Percentiles rank a stretch among this genome's conserved stretches.
phyloP scores from a whole-genome alignment of 225 moss, liverwort and hornwort species.

The Bryoerythrophyllum caledonicum region DNA sequence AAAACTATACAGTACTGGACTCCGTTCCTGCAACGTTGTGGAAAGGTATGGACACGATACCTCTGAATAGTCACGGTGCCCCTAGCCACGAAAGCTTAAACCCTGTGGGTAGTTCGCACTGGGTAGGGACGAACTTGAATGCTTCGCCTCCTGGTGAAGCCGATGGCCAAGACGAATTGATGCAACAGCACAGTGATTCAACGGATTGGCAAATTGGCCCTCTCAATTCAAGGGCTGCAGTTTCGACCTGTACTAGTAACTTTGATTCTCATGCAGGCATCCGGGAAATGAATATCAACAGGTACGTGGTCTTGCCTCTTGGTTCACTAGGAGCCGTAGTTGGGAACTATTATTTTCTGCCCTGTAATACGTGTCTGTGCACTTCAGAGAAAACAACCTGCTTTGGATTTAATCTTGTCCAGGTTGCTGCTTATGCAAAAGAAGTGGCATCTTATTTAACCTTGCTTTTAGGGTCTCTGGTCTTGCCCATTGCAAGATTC shows the following conservation, averaged over 20 bases:
- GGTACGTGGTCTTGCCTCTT: slow-evolving; percentile 24
- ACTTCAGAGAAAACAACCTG: neutral
- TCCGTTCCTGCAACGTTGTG: slow-evolving; percentile 52
- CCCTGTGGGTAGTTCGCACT: slow-evolving; percentile 37
- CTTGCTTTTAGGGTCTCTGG: neutral
- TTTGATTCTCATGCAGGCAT: slow-evolving; percentile 76
- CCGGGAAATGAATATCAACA: slow-evolving; percentile 71
- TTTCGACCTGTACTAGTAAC: slow-evolving; percentile 72
- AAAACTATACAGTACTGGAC: slow-evolving; percentile 41
- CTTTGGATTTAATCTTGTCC: slow-evolving; percentile 10
- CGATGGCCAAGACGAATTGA: slow-evolving; percentile 58
- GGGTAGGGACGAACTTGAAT: slow-evolving; percentile 43
- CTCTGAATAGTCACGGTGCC: slow-evolving; percentile 58
- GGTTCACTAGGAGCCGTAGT: neutral
- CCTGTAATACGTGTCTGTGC: slow-evolving; percentile 12
- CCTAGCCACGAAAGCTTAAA: slow-evolving; percentile 39
- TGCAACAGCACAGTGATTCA: slow-evolving; percentile 55
- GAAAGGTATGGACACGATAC: slow-evolving; percentile 78
- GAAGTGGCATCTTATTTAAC: neutral
- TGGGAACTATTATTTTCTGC: neutral
- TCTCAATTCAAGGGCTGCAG: slow-evolving; percentile 44
- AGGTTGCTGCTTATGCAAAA: neutral
- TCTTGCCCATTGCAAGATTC: slow-evolving; percentile 1
- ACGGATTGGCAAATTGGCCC: slow-evolving; percentile 61
- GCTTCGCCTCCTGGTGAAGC: slow-evolving; percentile 59